Conservation (phyloP, 106 monocot species). For the Dendrobium catenatum region DNA sequence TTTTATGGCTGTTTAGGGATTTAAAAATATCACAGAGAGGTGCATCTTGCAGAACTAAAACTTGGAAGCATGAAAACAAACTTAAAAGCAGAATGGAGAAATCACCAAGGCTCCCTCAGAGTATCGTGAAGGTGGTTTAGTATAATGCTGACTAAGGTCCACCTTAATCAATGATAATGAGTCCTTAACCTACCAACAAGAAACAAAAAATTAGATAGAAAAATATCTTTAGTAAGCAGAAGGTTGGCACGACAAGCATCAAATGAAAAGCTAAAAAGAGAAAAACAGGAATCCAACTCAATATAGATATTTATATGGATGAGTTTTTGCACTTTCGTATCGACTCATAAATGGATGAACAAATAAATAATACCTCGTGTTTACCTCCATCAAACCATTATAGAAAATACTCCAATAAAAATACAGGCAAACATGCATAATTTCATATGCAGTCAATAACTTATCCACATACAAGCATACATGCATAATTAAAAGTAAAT, state of each 20-base stretch:
- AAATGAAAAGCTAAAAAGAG: background rate
- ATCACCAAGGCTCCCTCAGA: conserved; percentile 87
- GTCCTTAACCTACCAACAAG: conserved; percentile 52
- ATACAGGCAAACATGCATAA: background rate
- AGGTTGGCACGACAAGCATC: background rate
- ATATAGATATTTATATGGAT: background rate
- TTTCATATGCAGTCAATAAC: background rate
- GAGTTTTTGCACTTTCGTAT: background rate
- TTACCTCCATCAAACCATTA: too few species aligned
- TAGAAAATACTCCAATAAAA: background rate
- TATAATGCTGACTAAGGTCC: conserved; percentile 58
- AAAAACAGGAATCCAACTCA: background rate
- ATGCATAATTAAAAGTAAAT: background rate
- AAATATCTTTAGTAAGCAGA: background rate
- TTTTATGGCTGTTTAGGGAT: background rate
- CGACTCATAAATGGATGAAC: too few species aligned
- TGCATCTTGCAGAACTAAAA: background rate
- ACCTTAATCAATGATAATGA: conserved; percentile 39
- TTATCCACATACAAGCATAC: background rate
- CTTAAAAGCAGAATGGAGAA: background rate
- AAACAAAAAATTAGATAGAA: background rate
- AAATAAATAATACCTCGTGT: too few species aligned
- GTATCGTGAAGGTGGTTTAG: conserved; percentile 75
- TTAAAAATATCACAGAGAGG: background rate
- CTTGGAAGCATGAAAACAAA: background rate